Conservation (phyloP, 805 yeast genomes). For the Candida ponderosae region DNA sequence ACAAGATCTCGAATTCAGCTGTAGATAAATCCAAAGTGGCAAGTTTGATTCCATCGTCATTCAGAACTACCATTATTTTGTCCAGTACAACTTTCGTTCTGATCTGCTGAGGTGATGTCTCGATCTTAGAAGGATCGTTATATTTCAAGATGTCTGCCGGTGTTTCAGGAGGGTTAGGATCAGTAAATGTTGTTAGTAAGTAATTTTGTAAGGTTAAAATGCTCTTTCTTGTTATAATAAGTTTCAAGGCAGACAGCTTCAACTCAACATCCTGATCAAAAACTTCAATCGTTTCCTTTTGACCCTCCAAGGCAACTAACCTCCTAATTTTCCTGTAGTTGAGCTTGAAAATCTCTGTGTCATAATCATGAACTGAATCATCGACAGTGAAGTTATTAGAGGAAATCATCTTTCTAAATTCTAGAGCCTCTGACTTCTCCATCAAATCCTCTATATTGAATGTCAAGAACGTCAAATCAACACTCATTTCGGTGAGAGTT, state of each 20-base stretch:
- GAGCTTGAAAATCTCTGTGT: conserved; percentile 49
- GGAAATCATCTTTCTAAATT: conserved; percentile 61
- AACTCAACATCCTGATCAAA: conserved; percentile 72
- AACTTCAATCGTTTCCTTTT: conserved; percentile 42
- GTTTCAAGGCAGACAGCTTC: conserved; percentile 68
- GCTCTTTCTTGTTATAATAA: conserved; percentile 71
- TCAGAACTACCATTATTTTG: conserved; percentile 65
- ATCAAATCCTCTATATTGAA: conserved; percentile 70
- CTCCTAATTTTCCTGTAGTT: conserved; percentile 53
- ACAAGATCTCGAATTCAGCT: conserved; percentile 57
- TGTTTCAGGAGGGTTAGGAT: conserved; percentile 61
- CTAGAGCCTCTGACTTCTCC: conserved; percentile 51
- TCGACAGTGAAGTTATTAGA: conserved; percentile 41
- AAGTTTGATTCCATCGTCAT: conserved; percentile 75
- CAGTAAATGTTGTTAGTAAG: conserved; percentile 78
- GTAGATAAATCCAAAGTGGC: conserved; percentile 73
- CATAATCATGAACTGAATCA: conserved; percentile 23
- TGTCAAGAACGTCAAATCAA: conserved; percentile 57
- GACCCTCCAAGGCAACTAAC: conserved; percentile 43
- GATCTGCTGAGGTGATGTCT: conserved; percentile 65
- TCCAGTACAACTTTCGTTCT: conserved; percentile 61
- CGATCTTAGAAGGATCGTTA: conserved; percentile 47
- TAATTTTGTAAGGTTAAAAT: conserved; percentile 73
- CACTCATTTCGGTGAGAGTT: conserved; percentile 52
- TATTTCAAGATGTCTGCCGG: conserved; percentile 70